Evolutionary conservation across 805 yeast genomes (phyloP), one percentile per base, ranked within the genome.

Genomic region (Yamadazyma akitaensis): DNA sequence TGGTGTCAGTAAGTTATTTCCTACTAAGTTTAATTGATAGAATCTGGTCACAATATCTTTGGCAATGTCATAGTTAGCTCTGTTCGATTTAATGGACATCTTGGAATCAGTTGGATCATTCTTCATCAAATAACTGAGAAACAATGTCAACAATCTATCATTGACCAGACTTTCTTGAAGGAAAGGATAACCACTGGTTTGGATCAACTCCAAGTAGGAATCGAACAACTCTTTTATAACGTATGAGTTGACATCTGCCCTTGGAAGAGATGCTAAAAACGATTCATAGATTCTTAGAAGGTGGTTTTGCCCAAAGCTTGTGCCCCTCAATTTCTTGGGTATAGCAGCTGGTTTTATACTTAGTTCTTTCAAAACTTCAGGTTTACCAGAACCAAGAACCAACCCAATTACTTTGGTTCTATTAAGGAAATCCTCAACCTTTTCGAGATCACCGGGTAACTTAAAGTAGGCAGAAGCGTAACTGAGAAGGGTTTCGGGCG

Each of bases 401-500:
- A 61, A 34, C 2, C 61, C 60, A 19, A 69, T 49, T 18, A 70
- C 28, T 25, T 58, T 50, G 25, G 69, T 49, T 3, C 63, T 60
- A 35, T 64, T 59, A 12, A 71, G 53, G 1, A 62, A 43, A 3
- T 54, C 43, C 11, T 62, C 51, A 0, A 60, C 59, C 2, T 40
- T 28, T 2, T 51, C 42, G 7, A 49, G 34, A 1, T 36, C 40
- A 18, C 38, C 44, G 9, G 47, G 48, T 6, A 14, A 21, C 14
- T 33, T 36, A 46, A 63, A 69, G 16, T 68, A 48, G 1, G 70
- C 55, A 0, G 63, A 60, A 28, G 62, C 60, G 53, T 72, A 72
- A 2, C 75, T 76, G 5, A 67, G 53, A 4, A 69, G 52, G 3
- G 69, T 59, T 31, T 67, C 62, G 1, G 75, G 74, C 5, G 66